phyloP scores from a whole-genome alignment of 139 green algal species.

The Penium margaritaceum region DNA sequence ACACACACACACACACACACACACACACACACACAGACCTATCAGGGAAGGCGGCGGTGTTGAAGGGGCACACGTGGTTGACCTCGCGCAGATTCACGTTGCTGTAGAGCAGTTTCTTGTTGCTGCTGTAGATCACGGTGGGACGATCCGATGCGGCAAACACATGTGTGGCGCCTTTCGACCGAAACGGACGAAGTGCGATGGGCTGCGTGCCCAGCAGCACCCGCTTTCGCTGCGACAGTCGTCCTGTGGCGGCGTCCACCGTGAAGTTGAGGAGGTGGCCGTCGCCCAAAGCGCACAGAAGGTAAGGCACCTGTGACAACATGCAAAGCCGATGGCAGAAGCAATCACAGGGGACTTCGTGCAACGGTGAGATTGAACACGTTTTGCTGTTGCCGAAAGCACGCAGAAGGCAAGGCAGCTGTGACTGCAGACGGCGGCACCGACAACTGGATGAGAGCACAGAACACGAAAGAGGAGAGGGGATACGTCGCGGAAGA shows the following conservation, averaged over 20 bases:
- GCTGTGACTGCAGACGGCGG: too few relatives aligned
- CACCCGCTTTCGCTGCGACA: conserved; percentile 71
- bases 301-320: conserved; percentile 62
- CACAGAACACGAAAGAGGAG: neutral
- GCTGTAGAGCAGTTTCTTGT: conserved; percentile 88
- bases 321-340: too few relatives aligned
- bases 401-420: too few relatives aligned
- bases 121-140: conserved; percentile 84
- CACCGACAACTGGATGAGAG: conserved; percentile 1
- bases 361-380: too few relatives aligned
- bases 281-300: conserved; percentile 75
- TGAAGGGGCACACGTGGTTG: conserved; percentile 54
- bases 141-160: conserved; percentile 89
- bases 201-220: conserved; percentile 86
- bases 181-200: conserved; percentile 65
- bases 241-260: conserved; percentile 26
- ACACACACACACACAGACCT: conserved; percentile 5
- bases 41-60: conserved; percentile 50
- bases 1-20: neutral
- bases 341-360: too few relatives aligned
- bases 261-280: conserved; percentile 52
- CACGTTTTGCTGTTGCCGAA: too few relatives aligned
- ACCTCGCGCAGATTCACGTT: conserved; percentile 91
- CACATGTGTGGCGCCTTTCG: conserved; percentile 59
- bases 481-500: too few relatives aligned